Conservation (phyloP, 2,329 filamentous ascomycete genomes). For the Tolypocladium tropicale region DNA sequence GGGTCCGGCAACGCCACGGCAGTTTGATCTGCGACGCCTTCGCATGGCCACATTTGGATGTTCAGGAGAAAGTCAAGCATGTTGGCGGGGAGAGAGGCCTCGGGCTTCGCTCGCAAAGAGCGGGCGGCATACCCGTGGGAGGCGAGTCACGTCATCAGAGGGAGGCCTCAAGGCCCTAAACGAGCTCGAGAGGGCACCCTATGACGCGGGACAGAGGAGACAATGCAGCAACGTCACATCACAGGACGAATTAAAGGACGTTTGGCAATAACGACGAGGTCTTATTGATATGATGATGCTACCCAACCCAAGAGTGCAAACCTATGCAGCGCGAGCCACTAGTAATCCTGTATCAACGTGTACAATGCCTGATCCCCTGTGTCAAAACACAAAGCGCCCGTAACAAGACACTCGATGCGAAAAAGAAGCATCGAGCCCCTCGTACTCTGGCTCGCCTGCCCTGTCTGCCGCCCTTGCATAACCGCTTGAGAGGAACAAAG, state of each 20-base stretch:
- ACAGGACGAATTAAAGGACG: background rate
- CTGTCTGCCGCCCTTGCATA: background rate
- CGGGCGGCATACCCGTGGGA: no score
- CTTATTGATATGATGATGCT: background rate
- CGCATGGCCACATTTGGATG: no score
- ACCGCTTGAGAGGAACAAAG: background rate
- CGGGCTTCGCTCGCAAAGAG: background rate
- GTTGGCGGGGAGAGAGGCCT: background rate
- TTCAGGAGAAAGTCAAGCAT: no score
- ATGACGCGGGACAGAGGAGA: background rate
- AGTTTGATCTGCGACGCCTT: background rate
- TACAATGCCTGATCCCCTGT: background rate
- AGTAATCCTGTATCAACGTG: background rate
- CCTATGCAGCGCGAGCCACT: conserved; percentile 1
- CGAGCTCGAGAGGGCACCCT: no score
- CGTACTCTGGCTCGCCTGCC: background rate
- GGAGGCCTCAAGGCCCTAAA: no score
- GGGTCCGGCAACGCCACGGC: background rate
- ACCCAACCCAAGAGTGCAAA: background rate
- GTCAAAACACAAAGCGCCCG: background rate
- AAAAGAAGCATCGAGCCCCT: background rate
- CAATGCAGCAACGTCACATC: background rate
- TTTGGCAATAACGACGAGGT: no score
- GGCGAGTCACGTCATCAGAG: background rate
- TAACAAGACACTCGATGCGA: background rate